Evolutionary conservation across 2,329 filamentous ascomycete species (phyloP), one percentile per base, ranked within the genome.

Genomic region (Aspergillus viridinutans): DNA sequence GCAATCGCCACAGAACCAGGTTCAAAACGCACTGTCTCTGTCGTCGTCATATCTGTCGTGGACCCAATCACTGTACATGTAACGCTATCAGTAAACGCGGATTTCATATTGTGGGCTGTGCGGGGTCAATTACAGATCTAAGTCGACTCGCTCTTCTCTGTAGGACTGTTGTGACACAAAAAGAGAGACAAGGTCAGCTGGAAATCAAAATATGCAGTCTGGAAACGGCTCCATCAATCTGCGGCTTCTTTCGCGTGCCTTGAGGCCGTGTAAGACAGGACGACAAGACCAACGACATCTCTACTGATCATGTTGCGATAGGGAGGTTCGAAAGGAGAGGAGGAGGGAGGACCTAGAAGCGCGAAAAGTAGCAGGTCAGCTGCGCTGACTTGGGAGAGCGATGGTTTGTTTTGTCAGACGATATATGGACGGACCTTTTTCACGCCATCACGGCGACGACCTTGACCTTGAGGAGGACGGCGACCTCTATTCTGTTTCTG

Each of bases 1-100:
- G 10, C 38, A 50, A 38, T 35, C 35, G 58, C 43, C 53, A 53
- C 10, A 40, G 29, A 51, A 45, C 38, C 32, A 52, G 52, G 45
- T 45, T 54, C 35, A 61, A 42, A 64, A 73, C 75, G 59, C 62
- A 78, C 77, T 68, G 58, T 78, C 77, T 76, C 87, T 82, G 72
- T 87, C 83, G 69, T 90, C 90, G 73, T 94, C 90, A 72, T 86
- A 96, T 72, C 87, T 90, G 78, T 96, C 90, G 74, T 97, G 92
- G 66, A 96, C 90, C 92, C 92, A 97, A 80, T 96, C 92, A 70
- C 90, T 90, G 42, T 25, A 43, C n/a, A 14, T n/a, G 26, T 52
- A 29, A 17, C 23, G 40, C 28, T 49, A 54, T 55, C 47, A 56
- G 49, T 47, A 26, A 49, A 29, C 5, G 17, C 38, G 25, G 40